Conservation (phyloP, 331 rosid species). For the Arachis monticola region DNA sequence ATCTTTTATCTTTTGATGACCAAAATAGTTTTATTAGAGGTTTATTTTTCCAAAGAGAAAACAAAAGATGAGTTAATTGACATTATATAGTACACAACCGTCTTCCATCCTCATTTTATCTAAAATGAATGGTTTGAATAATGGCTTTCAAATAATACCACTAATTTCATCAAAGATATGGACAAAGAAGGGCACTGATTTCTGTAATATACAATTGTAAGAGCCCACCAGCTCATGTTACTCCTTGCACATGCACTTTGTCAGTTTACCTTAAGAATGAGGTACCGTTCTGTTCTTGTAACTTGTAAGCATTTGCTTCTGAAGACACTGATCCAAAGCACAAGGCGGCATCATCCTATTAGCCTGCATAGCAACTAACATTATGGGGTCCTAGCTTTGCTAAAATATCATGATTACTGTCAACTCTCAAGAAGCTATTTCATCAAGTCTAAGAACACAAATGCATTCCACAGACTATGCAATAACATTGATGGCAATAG, state of each 20-base stretch:
- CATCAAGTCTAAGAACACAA: constrained; percentile 84
- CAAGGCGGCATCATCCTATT: constrained; percentile 29
- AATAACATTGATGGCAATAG: constrained; percentile 87
- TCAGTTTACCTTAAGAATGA: constrained; percentile 32
- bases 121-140: constrained; percentile 33
- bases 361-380: constrained; percentile 43
- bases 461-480: constrained; percentile 99
- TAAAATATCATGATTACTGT: constrained; percentile 24
- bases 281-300: constrained; percentile 30
- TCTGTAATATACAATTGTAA: constrained; percentile 41
- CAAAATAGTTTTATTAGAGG: no score
- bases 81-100: constrained; percentile 15
- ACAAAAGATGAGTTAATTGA: neutral
- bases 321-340: constrained; percentile 36
- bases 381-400: constrained; percentile 30
- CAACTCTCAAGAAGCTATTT: constrained; percentile 47
- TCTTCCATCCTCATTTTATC: neutral
- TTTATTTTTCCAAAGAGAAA: neutral
- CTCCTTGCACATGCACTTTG: constrained; percentile 39
- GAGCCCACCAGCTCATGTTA: constrained; percentile 29
- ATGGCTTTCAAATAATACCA: constrained; percentile 24
- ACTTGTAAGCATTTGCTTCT: constrained; percentile 35
- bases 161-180: constrained; percentile 31
- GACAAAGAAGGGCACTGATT: constrained; percentile 34
- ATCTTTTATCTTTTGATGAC: neutral